A percentile compares a stretch with the other conserved stretches of the same genome.
Evolutionary conservation across 768 basidiomycete genomes (phyloP).

Genomic region (Tylopilus felleus): DNA sequence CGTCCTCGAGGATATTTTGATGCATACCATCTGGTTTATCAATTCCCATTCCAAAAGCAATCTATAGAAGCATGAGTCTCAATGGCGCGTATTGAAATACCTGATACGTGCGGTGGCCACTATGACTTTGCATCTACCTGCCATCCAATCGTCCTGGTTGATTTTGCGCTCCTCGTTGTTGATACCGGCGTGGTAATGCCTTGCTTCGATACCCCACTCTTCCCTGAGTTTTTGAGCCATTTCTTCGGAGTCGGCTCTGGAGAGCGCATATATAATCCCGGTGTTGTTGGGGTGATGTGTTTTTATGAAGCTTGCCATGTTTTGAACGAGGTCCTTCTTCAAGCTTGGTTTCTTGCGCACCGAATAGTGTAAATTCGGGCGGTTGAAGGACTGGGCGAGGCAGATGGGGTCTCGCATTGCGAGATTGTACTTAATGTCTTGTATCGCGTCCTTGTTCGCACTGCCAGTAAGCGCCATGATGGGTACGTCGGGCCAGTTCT

Average conservation of each 20-base stretch:
- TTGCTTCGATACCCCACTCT: conserved; percentile 55
- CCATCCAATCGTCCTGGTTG: conserved; percentile 72
- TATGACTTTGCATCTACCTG: conserved; percentile 69
- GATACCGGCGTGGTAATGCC: conserved; percentile 88
- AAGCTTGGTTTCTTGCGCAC: conserved; percentile 48
- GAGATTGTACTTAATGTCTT: conserved; percentile 75
- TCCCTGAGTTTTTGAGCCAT: conserved; percentile 66
- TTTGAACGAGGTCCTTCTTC: conserved; percentile 44
- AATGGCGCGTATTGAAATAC: background rate
- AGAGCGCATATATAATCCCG: conserved; percentile 84
- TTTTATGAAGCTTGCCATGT: conserved; percentile 70
- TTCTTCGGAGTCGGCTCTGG: conserved; percentile 73
- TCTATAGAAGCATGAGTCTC: conserved; percentile 40
- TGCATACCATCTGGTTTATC: conserved; percentile 74
- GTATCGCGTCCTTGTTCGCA: conserved; percentile 71
- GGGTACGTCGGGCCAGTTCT: conserved; percentile 73
- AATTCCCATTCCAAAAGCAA: conserved; percentile 98
- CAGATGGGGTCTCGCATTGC: conserved; percentile 52
- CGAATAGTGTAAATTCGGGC: conserved; percentile 83
- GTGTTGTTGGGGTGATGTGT: conserved; percentile 52
- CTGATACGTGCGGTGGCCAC: conserved; percentile 76
- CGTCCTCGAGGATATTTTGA: background rate
- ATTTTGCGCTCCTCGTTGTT: conserved; percentile 53
- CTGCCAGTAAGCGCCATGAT: conserved; percentile 98
- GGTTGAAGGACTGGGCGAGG: conserved; percentile 86